Conservation (phyloP, 352 stramenopile genomes). For the Phytopythium ostracodes region DNA sequence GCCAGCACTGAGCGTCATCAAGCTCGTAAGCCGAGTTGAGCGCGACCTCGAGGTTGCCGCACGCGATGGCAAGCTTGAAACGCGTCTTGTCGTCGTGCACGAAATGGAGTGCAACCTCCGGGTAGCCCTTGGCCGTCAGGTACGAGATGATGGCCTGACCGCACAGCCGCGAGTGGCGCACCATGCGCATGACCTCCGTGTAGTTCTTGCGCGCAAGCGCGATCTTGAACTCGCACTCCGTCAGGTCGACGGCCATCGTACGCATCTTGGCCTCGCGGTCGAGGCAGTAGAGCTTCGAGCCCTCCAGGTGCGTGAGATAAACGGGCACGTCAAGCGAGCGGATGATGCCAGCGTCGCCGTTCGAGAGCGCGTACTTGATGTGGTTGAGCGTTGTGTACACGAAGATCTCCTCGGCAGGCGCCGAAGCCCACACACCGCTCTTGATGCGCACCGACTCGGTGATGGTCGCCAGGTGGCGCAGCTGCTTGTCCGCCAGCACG, state of each 20-base stretch:
- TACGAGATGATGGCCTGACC: slow-evolving; percentile 99
- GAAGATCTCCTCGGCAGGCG: slow-evolving; percentile 89
- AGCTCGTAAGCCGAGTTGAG: slow-evolving; percentile 96
- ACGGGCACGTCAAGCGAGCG: slow-evolving; percentile 97
- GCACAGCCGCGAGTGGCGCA: slow-evolving; percentile 95
- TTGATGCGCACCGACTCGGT: slow-evolving; percentile 97
- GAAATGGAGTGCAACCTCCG: slow-evolving; percentile 99
- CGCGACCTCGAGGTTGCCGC: slow-evolving; percentile 98
- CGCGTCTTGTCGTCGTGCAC: slow-evolving; percentile 97
- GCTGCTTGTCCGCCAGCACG: slow-evolving; percentile 95
- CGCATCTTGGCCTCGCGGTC: slow-evolving; percentile 97
- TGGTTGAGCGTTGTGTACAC: slow-evolving; percentile 98
- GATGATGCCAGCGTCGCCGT: slow-evolving; percentile 97
- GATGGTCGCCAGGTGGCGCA: slow-evolving; percentile 97
- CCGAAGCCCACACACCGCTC: slow-evolving; percentile 91
- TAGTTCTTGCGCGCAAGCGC: slow-evolving; percentile 94
- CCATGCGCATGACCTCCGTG: slow-evolving; percentile 99
- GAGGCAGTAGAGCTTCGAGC: slow-evolving; percentile 95
- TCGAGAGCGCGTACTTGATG: slow-evolving; percentile 91
- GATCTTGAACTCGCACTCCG: slow-evolving; percentile 99
- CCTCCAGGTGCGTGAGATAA: slow-evolving; percentile 95
- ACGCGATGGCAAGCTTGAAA: slow-evolving; percentile 98
- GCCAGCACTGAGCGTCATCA: slow-evolving; percentile 95
- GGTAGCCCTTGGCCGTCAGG: slow-evolving; percentile 99
- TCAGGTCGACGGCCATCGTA: slow-evolving; percentile 97